Base-by-base conservation (phyloP, 371 early-diverging fungal species). In the Capillidium heterosporum region DNA sequence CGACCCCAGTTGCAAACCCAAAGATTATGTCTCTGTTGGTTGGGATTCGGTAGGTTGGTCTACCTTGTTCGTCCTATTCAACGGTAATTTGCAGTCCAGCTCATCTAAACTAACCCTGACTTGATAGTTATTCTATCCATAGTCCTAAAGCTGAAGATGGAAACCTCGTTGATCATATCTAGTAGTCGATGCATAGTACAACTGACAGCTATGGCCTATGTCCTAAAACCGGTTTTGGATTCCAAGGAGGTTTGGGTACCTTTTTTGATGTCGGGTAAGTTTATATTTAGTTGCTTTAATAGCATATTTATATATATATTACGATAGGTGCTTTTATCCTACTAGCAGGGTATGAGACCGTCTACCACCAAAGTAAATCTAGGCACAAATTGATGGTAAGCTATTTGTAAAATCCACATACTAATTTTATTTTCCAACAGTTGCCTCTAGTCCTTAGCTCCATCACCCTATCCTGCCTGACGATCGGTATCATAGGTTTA, bases 131-230 rank as follows among this genome's bases (percentile, higher is more conserved):
- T 59, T 0, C 69, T 83, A 19, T 85, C 85, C 0, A 27, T 68
- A 3, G 59, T 60, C 27, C 58, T 85, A n/a, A 67, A 74, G 0
- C 71, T 85, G 13, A 67, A 71, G 10, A 61, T 85, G 1, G 78
- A 75, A 60, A 70, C 58, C 23, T 70, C 74, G 0, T 63, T 85
- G 29, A 63, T 81, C 17, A 63, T 81, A 5, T 71, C 76, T 13
- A 69, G 82, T 0, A 28, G 70, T 28, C 76, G 81, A 15, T 78
- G 81, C 60, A 21, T 75, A 29, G 65, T 74, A 11, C 81, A 81
- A 62, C 62, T 81, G 51, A 71, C 75, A 0, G 61, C 77, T 43
- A 78, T 81, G 81, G 81, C 35, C 1, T 41, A 24, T 26, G 32
- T 57, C 11, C 23, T 57, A 21, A 17, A 28, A 11, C 35, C 31